These are phyloP conservation scores for Beauveria scarabaeidicola DNA, from an alignment of 2,329 filamentous ascomycete genomes.

Conservation along the genomic window DNA sequence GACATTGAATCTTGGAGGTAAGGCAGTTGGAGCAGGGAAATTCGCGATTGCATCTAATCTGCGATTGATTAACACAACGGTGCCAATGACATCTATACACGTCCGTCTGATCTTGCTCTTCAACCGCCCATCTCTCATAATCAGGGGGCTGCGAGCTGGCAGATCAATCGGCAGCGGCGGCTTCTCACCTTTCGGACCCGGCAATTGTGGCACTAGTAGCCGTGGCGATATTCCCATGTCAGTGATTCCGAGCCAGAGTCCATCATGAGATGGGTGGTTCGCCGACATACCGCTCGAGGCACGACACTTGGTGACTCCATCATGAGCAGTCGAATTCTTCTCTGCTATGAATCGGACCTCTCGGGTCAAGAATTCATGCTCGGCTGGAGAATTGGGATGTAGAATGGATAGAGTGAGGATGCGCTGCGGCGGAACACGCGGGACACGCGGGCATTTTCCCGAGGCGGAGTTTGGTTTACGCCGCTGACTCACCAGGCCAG, in stretches of 20 bases:
- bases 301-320: constrained; percentile 11
- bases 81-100: not conserved
- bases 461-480: not conserved
- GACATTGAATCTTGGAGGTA: constrained; percentile 16
- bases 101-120: not conserved
- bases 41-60: constrained; percentile 17
- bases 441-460: not conserved
- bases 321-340: not conserved
- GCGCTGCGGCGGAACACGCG: not conserved
- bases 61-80: not conserved
- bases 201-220: constrained; percentile 10
- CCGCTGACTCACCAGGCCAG: not conserved
- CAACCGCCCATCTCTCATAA: not conserved
- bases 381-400: not conserved
- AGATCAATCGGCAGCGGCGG: not conserved
- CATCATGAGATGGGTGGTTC: not conserved
- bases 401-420: not conserved
- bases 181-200: constrained; percentile 10
- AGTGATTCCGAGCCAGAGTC: not conserved
- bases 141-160: not conserved
- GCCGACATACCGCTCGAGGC: constrained; percentile 10
- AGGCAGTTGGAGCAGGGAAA: constrained; percentile 17
- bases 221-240: not conserved
- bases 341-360: not conserved
- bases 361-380: not conserved